phyloP scores from a whole-genome alignment of 2,329 filamentous ascomycete species.

The Microdochium paspali region DNA sequence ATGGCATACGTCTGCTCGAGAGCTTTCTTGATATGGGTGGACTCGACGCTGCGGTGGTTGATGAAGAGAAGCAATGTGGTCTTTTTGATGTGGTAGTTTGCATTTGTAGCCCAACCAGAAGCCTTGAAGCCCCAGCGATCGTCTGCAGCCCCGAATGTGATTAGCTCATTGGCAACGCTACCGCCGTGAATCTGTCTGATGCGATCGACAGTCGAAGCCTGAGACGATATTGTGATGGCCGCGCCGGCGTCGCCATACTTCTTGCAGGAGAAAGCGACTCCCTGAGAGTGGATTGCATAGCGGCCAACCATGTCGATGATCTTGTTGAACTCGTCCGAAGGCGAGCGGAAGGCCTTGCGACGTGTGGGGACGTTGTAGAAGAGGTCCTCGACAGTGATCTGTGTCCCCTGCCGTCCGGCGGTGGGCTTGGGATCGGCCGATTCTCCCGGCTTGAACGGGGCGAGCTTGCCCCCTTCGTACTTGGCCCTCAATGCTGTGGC shows the following conservation, averaged over 20 bases:
- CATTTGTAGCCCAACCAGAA: constrained; percentile 75
- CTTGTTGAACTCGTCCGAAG: constrained; percentile 94
- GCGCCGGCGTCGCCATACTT: constrained; percentile 84
- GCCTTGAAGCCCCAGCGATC: constrained; percentile 77
- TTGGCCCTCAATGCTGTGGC: constrained; percentile 84
- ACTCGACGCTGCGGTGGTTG: constrained; percentile 92
- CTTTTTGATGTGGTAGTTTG: constrained; percentile 89
- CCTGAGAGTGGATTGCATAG: constrained; percentile 83
- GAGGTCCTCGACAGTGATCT: constrained; percentile 92
- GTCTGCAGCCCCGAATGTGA: constrained; percentile 65
- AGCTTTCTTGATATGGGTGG: constrained; percentile 75
- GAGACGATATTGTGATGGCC: constrained; percentile 69
- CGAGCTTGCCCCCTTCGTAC: constrained; percentile 75
- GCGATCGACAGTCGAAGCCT: constrained; percentile 65
- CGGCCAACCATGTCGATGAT: constrained; percentile 91
- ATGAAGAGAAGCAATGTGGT: constrained; percentile 87
- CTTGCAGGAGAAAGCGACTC: constrained; percentile 94
- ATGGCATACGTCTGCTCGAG: constrained; percentile 81
- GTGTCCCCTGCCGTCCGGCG: constrained; percentile 81
- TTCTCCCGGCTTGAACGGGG: constrained; percentile 80
- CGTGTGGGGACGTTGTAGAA: constrained; percentile 95
- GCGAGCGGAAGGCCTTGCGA: constrained; percentile 79
- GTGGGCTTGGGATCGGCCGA: constrained; percentile 76
- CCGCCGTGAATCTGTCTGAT: constrained; percentile 87
- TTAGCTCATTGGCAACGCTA: constrained; percentile 76